phyloP scores from a whole-genome alignment of 495 filamentous ascomycete species.

The Lasiosphaeris hirsuta region DNA sequence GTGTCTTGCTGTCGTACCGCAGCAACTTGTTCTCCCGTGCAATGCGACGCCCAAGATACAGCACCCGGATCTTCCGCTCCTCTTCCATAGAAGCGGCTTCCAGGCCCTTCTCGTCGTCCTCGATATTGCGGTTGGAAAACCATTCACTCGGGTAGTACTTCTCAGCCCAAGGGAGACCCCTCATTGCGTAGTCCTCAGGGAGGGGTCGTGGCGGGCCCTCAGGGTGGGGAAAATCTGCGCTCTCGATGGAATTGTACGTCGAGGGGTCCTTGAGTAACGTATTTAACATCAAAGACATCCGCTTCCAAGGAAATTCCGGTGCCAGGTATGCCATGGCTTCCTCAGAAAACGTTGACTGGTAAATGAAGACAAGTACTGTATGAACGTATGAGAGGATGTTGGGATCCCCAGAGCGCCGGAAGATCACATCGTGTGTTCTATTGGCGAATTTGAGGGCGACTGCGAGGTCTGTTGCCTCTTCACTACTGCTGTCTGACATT shows the following conservation, averaged over 20 bases:
- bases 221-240: not conserved
- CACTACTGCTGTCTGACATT: too few relatives aligned
- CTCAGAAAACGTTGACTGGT: not conserved
- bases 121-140: constrained; percentile 65
- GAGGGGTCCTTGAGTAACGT: not conserved
- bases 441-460: too few relatives aligned
- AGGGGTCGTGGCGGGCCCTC: constrained; percentile 37
- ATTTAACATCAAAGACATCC: not conserved
- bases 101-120: constrained; percentile 72
- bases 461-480: too few relatives aligned
- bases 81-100: constrained; percentile 64
- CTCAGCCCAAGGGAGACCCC: not conserved
- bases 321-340: constrained; percentile 1
- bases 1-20: constrained; percentile 28
- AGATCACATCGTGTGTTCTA: not conserved
- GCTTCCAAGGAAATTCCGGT: not conserved
- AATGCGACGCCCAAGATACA: constrained; percentile 66
- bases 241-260: not conserved
- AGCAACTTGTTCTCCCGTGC: constrained; percentile 31
- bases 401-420: not conserved
- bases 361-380: not conserved
- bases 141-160: constrained; percentile 40
- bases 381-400: not conserved
- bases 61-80: constrained; percentile 66
- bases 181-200: not conserved